These are phyloP conservation scores for Physcomitrium patens DNA, from an alignment of 225 moss, liverwort and hornwort species.

Conservation along the genomic window DNA sequence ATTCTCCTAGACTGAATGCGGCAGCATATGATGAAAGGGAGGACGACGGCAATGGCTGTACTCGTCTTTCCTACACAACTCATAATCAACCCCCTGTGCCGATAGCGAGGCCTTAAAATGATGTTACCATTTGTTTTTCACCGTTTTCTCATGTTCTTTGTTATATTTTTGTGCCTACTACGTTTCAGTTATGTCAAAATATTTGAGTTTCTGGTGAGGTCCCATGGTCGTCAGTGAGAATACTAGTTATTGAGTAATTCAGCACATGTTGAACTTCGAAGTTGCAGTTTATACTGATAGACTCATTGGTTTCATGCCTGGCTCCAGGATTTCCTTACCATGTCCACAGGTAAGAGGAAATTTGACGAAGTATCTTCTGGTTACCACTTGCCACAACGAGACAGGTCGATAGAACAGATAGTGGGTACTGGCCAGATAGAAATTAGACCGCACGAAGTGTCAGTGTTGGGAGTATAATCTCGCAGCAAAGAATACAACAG, in stretches of 20 bases:
- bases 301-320: conserved; percentile 12
- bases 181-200: neutral
- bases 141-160: neutral
- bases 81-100: conserved; percentile 62
- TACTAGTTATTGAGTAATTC: neutral
- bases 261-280: neutral
- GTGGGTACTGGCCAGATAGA: too few relatives aligned
- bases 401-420: too few relatives aligned
- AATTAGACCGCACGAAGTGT: conserved; percentile 35
- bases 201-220: conserved; percentile 3
- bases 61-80: conserved; percentile 59
- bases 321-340: conserved; percentile 73
- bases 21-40: conserved; percentile 72
- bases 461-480: conserved; percentile 35
- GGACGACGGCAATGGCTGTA: conserved; percentile 57
- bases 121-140: neutral
- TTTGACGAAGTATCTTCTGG: conserved; percentile 65
- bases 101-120: conserved; percentile 35
- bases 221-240: neutral
- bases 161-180: neutral
- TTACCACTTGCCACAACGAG: too few relatives aligned
- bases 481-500: conserved; percentile 36
- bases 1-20: conserved; percentile 17
- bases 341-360: conserved; percentile 71
- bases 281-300: neutral